phyloP scores from a whole-genome alignment of 2,329 filamentous ascomycete species.

The Pseudocercospora pini-densiflorae region DNA sequence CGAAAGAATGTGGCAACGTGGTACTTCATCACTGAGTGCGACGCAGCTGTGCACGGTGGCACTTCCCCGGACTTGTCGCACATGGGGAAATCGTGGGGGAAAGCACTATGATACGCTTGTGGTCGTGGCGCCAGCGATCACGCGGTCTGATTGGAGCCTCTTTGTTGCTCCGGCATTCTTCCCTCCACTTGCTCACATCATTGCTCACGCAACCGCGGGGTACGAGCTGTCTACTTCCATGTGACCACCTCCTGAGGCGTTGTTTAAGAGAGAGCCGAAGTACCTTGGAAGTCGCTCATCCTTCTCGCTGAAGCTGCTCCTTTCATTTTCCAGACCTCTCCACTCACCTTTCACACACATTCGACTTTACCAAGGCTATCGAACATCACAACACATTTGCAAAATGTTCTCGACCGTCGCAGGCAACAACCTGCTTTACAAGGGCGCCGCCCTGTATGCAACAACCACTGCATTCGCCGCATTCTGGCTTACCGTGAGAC shows the following conservation, averaged over 20 bases:
- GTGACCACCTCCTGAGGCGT: constrained; percentile 8
- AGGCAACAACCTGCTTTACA: constrained; percentile 34
- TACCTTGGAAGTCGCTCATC: constrained; percentile 11
- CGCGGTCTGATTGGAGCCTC: constrained; percentile 1
- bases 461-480: constrained; percentile 38
- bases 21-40: too few relatives aligned
- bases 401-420: constrained; percentile 32
- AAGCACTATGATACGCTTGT: background rate
- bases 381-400: constrained; percentile 20
- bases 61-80: background rate
- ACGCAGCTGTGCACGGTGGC: background rate
- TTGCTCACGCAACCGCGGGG: constrained; percentile 12
- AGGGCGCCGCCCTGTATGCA: constrained; percentile 37
- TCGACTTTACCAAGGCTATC: constrained; percentile 19
- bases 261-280: constrained; percentile 12
- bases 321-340: constrained; percentile 12
- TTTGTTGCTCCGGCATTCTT: constrained; percentile 5
- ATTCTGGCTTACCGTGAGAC: constrained; percentile 35
- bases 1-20: too few relatives aligned
- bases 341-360: constrained; percentile 18
- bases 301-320: constrained; percentile 5
- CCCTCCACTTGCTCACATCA: background rate
- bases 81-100: background rate
- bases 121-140: background rate
- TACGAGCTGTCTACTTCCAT: constrained; percentile 4